Evolutionary conservation across 768 basidiomycete species (phyloP), one percentile per base, ranked within the genome.

Genomic region (Suillus sp.): DNA sequence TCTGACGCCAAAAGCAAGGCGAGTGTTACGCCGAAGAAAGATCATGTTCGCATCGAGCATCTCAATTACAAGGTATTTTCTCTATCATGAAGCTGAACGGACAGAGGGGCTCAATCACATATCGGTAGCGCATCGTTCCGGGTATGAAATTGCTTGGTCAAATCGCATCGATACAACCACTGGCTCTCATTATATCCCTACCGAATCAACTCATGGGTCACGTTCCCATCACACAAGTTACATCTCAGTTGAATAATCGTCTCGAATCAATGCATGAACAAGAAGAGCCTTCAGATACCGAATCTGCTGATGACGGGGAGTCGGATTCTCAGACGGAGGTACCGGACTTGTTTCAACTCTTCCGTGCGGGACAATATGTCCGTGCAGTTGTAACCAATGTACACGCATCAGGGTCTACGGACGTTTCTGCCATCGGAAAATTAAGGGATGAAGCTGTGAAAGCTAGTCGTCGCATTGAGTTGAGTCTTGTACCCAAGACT

Each of bases 141-240:
- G 96, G 95, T 42, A 95, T 94, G 84, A 94, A 89, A 72, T 83
- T 98, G 25, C 79, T 99, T 40, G 90, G 88, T n/a, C 91, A 95
- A 78, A 84, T 99, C 59, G 83, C 93, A 68, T 84, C 90, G 32
- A 84, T 99, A 59, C 87, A 93, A 65, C 92, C 96, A 13, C 86
- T 99, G 40, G 91, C 93, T 51, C 83, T 99, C 64, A 84, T 99
- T 63, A 81, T 99, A 34, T 98, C 96, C 20, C 82, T 99, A n/a
- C 96, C 97, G 20, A 93, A 96, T 69, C 96, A 98, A 77, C 86
- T 99, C 43, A 85, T 92, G 67, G 97, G 86, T 10, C 95, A 99
- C 76, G 83, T 99, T 38, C 96, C 96, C 27, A 93, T 99, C 66
- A 99, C 96, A 45, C 89, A 95, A 74, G 84, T 99, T 63, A 92